Evolutionary conservation across 176 grass and related monocot species (phyloP), one percentile per base, ranked within the genome.

Genomic region (Saccharum spontaneum): DNA sequence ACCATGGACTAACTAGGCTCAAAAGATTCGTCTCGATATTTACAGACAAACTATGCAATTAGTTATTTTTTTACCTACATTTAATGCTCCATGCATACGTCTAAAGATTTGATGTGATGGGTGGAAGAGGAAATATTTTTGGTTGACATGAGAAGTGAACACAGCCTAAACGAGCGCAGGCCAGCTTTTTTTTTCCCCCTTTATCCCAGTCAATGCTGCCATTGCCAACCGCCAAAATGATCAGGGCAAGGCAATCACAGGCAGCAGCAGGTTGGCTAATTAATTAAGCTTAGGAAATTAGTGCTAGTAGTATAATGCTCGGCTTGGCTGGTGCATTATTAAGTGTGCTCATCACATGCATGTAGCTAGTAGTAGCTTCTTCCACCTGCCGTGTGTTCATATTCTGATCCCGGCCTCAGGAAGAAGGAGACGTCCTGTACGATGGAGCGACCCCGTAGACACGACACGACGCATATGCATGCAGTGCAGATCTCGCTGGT

Each of bases 171-270:
- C 3, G 2, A 13, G 11, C 11, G 0, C 12, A 57, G 59, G 60
- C 3, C 34, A 67, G 30, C 9, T 8, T 1, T 17, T 49, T 48
- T 28, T 9, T 49, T 76, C 40, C 0, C n/a, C n/a, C n/a, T 66
- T 0, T 50, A 87, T 33, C 37, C 60, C 50, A 59, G 85, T 90
- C 89, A 84, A 87, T 80, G 83, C 73, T 73, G 84, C 69, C 69
- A 84, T 44, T 34, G 80, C 89, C 80, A 90, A 90, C 80, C 49
- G 62, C 85, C 76, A 20, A 50, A 84, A 70, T 87, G 89, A 90
- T 90, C 70, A 80, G 85, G 24, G 59, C 59, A 48, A 14, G 84
- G 84, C 84, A 87, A 90, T 83, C 84, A 79, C 68, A 73, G 24
- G 49, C 48, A 14, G 60, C 28, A 52, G 8, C 8, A 23, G 57